These are phyloP conservation scores for Suaeda aralocaspica DNA, from an alignment of 148 eudicot genomes.

Conservation along the genomic window DNA sequence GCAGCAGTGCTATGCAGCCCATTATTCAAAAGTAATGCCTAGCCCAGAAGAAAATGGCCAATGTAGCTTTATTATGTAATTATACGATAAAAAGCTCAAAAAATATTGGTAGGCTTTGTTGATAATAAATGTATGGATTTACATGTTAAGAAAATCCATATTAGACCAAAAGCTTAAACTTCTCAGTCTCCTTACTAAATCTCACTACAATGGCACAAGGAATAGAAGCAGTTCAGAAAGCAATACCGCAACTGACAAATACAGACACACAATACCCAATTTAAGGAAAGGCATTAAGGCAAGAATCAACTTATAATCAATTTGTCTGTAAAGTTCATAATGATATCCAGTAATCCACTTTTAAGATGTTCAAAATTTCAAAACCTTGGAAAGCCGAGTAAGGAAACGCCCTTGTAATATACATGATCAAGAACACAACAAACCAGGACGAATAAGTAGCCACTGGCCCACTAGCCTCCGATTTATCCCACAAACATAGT, in stretches of 20 bases:
- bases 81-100: constrained; percentile 4
- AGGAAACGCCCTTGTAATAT: background rate
- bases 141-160: background rate
- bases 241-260: background rate
- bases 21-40: constrained; percentile 38
- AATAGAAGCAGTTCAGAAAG: background rate
- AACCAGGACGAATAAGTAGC: background rate
- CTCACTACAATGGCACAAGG: background rate
- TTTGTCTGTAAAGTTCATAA: background rate
- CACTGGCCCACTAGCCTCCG: too few relatives aligned
- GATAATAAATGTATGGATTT: background rate
- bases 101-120: background rate
- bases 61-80: background rate
- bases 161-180: background rate
- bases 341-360: background rate
- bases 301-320: background rate
- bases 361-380: background rate
- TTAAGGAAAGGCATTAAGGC: background rate
- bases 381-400: background rate
- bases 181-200: background rate
- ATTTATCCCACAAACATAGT: background rate
- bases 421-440: background rate
- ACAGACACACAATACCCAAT: background rate
- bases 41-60: constrained; percentile 20
- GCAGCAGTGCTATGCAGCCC: constrained; percentile 25